phyloP scores from a whole-genome alignment of 1,284 basidiomycete species.

The Cutaneotrichosporon sp. region DNA sequence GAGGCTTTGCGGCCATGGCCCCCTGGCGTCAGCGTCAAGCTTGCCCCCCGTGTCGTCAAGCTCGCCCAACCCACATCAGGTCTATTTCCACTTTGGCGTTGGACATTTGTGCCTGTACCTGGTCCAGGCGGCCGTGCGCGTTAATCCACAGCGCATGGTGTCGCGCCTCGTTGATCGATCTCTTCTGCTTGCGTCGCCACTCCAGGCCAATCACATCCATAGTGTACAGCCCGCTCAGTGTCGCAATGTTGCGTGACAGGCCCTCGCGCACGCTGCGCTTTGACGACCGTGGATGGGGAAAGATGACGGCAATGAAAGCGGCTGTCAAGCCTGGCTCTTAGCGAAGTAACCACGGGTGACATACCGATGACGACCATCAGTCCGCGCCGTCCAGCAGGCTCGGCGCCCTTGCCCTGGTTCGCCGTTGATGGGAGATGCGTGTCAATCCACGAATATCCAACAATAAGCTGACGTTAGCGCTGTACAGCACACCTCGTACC shows the following conservation, averaged over 20 bases:
- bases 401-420: conserved; percentile 56
- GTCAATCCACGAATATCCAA: conserved; percentile 62
- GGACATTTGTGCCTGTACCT: no score
- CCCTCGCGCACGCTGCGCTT: conserved; percentile 33
- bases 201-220: conserved; percentile 39
- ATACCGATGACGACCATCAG: conserved; percentile 47
- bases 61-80: no score
- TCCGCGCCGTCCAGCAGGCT: conserved; percentile 55
- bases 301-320: no score
- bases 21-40: no score
- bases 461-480: conserved; percentile 38
- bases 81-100: no score
- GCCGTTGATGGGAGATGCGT: conserved; percentile 51
- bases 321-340: no score
- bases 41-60: no score
- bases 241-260: conserved; percentile 34
- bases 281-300: conserved; percentile 42
- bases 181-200: conserved; percentile 16
- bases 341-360: conserved; percentile 25
- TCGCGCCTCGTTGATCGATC: no score
- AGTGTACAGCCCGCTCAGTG: conserved; percentile 37
- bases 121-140: no score
- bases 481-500: background rate
- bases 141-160: no score
- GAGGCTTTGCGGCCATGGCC: no score